These are phyloP conservation scores for Sarocladium oryzae DNA, from an alignment of 2,329 filamentous ascomycete genomes.

Conservation along the genomic window DNA sequence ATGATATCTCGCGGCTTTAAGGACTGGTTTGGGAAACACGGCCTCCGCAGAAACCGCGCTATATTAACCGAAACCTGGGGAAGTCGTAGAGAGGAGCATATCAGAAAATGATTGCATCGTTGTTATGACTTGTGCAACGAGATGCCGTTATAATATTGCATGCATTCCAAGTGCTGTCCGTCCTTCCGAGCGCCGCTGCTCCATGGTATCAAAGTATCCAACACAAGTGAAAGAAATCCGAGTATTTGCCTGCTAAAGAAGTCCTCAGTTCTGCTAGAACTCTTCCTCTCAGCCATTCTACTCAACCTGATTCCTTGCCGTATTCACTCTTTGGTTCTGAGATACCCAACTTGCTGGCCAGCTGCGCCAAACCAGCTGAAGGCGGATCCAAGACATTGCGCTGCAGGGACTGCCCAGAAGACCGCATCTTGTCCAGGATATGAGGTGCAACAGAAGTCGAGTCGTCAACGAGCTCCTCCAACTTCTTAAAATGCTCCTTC, in stretches of 20 bases:
- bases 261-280: no score
- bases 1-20: no score
- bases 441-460: slow-evolving; percentile 13
- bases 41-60: no score
- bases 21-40: no score
- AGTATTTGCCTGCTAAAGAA: no score
- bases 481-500: slow-evolving; percentile 31
- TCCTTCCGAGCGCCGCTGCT: slow-evolving; percentile 17
- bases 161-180: slow-evolving; percentile 12
- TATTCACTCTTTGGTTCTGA: not conserved
- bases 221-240: no score
- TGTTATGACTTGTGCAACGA: no score
- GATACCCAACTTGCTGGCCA: slow-evolving; percentile 7
- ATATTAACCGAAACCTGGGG: no score
- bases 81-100: no score
- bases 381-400: not conserved
- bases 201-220: not conserved
- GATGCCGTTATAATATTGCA: slow-evolving; percentile 24
- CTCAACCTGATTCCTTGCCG: not conserved
- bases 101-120: no score
- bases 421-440: slow-evolving; percentile 10
- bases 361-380: not conserved
- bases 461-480: slow-evolving; percentile 31
- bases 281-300: not conserved
- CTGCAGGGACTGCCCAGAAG: slow-evolving; percentile 11